Conservation (phyloP, 1,139 yeast genomes). For the Pichia sp. region DNA sequence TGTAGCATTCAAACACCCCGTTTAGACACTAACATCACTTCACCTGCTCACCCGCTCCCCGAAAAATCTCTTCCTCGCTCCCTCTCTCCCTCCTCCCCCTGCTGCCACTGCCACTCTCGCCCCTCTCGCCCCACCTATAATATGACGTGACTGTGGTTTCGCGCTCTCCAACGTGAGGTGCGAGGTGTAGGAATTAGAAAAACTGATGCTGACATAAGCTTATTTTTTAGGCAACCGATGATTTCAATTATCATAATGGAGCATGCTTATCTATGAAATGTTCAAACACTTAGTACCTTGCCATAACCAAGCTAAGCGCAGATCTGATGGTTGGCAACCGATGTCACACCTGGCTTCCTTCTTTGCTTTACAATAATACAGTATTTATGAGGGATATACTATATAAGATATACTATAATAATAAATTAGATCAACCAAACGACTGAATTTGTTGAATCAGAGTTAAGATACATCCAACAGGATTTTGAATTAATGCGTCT, state of each 20-base stretch:
- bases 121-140: background rate
- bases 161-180: background rate
- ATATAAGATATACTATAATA: background rate
- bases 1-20: background rate
- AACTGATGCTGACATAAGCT: background rate
- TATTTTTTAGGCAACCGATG: background rate
- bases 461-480: background rate
- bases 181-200: too few relatives aligned
- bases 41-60: background rate
- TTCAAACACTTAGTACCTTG: too few relatives aligned
- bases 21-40: background rate
- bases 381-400: background rate
- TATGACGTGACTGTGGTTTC: background rate
- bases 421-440: background rate
- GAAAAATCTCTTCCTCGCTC: constrained; percentile 5
- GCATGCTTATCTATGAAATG: background rate
- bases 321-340: too few relatives aligned
- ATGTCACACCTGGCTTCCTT: background rate
- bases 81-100: background rate
- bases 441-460: background rate
- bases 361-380: background rate
- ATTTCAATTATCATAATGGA: background rate
- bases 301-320: too few relatives aligned
- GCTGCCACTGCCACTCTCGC: background rate
- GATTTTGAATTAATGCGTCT: background rate